Evolutionary conservation across 257 asterid genomes (phyloP).

Genomic region (Oldenlandia corymbosa): DNA sequence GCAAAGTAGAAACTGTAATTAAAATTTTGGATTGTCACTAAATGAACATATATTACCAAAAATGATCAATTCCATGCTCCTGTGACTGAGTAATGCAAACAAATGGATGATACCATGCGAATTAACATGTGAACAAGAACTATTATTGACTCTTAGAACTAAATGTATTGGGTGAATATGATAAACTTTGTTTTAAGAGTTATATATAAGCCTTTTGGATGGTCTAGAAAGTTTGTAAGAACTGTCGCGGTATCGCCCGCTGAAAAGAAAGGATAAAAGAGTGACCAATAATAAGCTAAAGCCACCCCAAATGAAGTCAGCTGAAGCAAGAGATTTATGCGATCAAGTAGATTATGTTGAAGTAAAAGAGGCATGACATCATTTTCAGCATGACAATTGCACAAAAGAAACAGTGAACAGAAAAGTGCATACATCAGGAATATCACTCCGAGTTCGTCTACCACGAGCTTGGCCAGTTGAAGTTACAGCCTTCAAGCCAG

Average conservation of each 20-base stretch:
- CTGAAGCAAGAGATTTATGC: neutral
- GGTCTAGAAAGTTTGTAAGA: neutral
- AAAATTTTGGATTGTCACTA: neutral
- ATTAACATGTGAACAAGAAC: neutral
- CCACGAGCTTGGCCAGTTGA: conserved; percentile 53
- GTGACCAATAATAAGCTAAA: neutral
- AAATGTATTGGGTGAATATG: neutral
- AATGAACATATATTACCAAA: neutral
- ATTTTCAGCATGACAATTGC: neutral
- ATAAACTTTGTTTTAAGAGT: neutral
- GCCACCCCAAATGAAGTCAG: neutral
- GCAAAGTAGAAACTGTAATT: conserved; percentile 19
- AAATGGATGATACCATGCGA: neutral
- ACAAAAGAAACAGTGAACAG: too few species aligned
- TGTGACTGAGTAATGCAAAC: neutral
- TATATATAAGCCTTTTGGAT: neutral
- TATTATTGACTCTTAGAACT: neutral
- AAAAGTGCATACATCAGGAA: conserved; percentile 48
- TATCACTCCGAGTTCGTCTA: conserved; percentile 78
- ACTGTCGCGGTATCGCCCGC: neutral
- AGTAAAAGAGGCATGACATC: too few species aligned
- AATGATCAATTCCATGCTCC: neutral
- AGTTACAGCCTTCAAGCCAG: conserved; percentile 70
- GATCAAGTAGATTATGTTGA: neutral
- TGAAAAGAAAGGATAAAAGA: neutral